Conservation (phyloP, 2,329 filamentous ascomycete genomes). For the Microdochium nivale region DNA sequence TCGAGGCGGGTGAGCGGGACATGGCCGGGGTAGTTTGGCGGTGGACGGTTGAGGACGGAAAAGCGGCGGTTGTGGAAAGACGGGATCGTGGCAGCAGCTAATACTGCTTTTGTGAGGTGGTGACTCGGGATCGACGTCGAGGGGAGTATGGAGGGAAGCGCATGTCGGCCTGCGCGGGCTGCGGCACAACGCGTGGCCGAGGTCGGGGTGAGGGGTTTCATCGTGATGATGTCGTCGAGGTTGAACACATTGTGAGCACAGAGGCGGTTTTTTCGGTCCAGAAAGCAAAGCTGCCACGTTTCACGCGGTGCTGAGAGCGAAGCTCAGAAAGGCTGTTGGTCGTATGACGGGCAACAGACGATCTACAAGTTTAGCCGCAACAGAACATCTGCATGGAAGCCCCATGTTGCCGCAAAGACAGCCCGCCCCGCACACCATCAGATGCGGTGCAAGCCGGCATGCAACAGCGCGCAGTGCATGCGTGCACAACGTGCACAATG, state of each 20-base stretch:
- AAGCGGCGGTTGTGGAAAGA: conserved; percentile 34
- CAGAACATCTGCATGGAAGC: neutral
- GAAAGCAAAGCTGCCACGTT: neutral
- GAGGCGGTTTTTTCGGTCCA: neutral
- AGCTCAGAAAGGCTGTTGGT: neutral
- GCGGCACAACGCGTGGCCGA: neutral
- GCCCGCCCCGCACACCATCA: too few species aligned
- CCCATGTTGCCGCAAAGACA: neutral
- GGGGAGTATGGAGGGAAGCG: neutral
- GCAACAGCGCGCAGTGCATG: neutral
- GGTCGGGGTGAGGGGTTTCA: neutral
- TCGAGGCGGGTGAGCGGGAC: conserved; percentile 77
- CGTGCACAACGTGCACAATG: neutral
- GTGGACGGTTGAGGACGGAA: conserved; percentile 77
- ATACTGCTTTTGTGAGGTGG: neutral
- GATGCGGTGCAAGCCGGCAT: neutral
- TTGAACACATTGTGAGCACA: neutral
- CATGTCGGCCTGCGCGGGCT: neutral
- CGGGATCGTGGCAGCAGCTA: neutral
- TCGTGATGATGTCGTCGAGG: neutral
- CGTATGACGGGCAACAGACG: neutral
- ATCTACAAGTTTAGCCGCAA: neutral
- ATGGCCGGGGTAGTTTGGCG: conserved; percentile 85
- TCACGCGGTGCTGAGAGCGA: neutral
- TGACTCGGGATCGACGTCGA: neutral